Conservation (phyloP, 257 asterid species). For the Solanum paucissectum region DNA sequence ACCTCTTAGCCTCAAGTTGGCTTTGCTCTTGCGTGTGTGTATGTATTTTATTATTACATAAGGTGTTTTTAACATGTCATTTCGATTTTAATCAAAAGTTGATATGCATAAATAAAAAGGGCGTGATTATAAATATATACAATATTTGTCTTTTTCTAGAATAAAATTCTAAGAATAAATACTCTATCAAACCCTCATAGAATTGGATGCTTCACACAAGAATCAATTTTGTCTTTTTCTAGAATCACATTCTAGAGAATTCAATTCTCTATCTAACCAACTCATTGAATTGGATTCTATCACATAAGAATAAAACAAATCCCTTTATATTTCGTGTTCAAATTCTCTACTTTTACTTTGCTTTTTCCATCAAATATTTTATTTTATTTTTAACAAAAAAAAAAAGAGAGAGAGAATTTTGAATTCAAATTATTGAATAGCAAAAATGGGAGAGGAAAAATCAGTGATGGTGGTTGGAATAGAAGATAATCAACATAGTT, state of each 20-base stretch:
- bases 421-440: not conserved
- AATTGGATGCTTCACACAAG: no score
- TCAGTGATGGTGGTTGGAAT: not conserved
- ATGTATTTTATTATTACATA: no score
- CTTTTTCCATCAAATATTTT: not conserved
- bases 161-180: no score
- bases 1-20: no score
- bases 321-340: not conserved
- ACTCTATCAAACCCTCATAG: no score
- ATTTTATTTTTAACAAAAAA: not conserved
- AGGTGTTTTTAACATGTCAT: no score
- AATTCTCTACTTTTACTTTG: not conserved
- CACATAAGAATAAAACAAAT: not conserved
- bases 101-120: no score
- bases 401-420: not conserved
- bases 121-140: not conserved
- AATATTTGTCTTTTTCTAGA: no score
- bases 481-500: constrained; percentile 77
- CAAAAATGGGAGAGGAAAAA: not conserved
- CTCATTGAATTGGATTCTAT: not conserved
- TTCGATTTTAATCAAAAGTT: not conserved
- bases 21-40: no score
- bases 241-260: not conserved
- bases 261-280: not conserved
- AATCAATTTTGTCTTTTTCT: not conserved